Evolutionary conservation across 129 eudicot species (phyloP), one percentile per base, ranked within the genome.

Genomic region (Dittrichia graveolens): DNA sequence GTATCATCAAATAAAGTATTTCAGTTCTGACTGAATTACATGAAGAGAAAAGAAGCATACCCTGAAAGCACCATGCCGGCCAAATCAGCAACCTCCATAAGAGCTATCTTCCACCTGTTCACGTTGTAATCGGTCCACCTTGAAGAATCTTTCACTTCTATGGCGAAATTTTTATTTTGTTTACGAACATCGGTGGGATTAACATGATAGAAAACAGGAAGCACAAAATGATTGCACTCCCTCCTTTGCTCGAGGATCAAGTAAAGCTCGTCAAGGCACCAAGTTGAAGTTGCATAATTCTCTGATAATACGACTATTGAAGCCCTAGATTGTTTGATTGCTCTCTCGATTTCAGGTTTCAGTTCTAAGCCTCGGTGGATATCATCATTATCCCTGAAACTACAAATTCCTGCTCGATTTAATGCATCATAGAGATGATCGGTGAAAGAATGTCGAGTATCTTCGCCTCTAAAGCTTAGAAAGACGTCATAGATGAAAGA

Each of bases 51-150:
- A 54, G 31, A 4, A 2, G 14, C 61, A 54, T 54, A 54, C 61
- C 61, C 61, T 7, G 18, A 3, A 54, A 54, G 61, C 14, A 54
- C 61, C 63, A 58, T 31, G 42, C 64, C 64, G 9, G 40, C 24
- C 64, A 58, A 34, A 58, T 58, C 64, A 58, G 64, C 64, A 58
- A 58, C 42, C 64, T 58, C 42, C 40, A 16, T 11, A 58, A 58
- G 64, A 34, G 8, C 64, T 58, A 6, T 3, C 39, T 34, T 58
- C 64, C 64, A 58, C 64, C 38, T 7, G n/a, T 10, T 11, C 42
- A 58, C 64, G 13, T 58, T 58, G 7, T 58, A 14, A 34, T 3
- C 43, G 10, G 64, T 58, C 64, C 64, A 58, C 64, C 64, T 58
- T 58, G 64, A 24, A 58, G 14, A 31, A 11, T 12, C 31, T 58